Conservation (phyloP, 192 early-diverging fungal genomes). For the Gigaspora rosea region DNA sequence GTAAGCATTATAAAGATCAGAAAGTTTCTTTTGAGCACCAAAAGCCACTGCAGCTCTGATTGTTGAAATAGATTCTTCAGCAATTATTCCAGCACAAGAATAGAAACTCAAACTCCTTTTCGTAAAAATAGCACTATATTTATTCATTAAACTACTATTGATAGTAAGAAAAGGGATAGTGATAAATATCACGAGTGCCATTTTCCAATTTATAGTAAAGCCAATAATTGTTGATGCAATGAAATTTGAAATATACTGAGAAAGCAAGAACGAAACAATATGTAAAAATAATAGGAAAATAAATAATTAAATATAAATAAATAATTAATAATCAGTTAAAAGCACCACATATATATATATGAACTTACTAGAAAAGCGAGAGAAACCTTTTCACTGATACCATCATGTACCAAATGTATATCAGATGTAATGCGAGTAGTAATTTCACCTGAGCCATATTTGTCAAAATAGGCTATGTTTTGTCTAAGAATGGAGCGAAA, state of each 20-base stretch:
- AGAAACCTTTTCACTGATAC: conserved; percentile 76
- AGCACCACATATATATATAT: too few species aligned
- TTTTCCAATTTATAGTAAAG: conserved; percentile 63
- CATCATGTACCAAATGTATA: conserved; percentile 82
- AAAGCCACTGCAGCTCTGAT: too few species aligned
- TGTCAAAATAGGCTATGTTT: conserved; percentile 86
- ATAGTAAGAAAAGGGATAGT: conserved; percentile 38
- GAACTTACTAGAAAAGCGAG: too few species aligned
- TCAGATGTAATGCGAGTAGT: conserved; percentile 82
- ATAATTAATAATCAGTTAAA: too few species aligned
- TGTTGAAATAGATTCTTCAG: too few species aligned
- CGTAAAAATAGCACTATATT: conserved; percentile 49
- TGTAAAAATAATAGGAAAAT: too few species aligned
- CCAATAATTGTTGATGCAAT: conserved; percentile 72
- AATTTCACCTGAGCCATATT: conserved; percentile 35
- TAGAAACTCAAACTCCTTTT: conserved; percentile 46
- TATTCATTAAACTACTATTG: conserved; percentile 38
- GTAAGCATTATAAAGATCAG: too few species aligned
- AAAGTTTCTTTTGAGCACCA: too few species aligned
- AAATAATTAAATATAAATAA: too few species aligned
- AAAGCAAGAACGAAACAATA: conserved; percentile 48
- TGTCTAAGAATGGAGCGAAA: conserved; percentile 47
- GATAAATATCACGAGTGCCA: neutral
- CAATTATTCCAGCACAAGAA: too few species aligned
- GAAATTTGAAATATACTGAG: conserved; percentile 62